phyloP scores from a whole-genome alignment of 2,329 filamentous ascomycete species.

The Nemania diffusa region DNA sequence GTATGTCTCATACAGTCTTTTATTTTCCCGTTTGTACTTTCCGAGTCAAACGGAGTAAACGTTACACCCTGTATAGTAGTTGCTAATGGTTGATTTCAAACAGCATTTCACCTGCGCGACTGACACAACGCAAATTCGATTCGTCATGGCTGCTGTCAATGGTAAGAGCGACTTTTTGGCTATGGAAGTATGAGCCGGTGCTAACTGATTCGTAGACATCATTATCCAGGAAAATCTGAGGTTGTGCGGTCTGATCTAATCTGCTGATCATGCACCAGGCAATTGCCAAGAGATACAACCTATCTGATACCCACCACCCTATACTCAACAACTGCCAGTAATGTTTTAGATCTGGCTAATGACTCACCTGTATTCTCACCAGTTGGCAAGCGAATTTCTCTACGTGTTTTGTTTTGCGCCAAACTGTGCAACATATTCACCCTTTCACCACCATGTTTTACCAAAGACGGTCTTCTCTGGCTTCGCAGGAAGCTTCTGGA shows the following conservation, averaged over 20 bases:
- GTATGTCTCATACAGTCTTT: slow-evolving; percentile 8
- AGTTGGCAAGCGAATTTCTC: slow-evolving; percentile 46
- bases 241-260: slow-evolving; percentile 94
- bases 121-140: slow-evolving; percentile 97
- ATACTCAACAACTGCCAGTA: slow-evolving; percentile 47
- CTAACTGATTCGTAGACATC: slow-evolving; percentile 78
- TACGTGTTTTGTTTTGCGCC: slow-evolving; percentile 47
- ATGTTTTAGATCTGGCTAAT: slow-evolving; percentile 50
- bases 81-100: slow-evolving; percentile 15
- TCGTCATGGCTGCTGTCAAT: slow-evolving; percentile 99
- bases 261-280: slow-evolving; percentile 8
- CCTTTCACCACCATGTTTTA: slow-evolving; percentile 41
- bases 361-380: slow-evolving; percentile 46
- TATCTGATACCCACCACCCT: slow-evolving; percentile 42
- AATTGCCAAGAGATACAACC: slow-evolving; percentile 26
- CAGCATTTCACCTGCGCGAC: slow-evolving; percentile 96
- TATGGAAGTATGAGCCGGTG: not conserved
- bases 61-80: not conserved
- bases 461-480: slow-evolving; percentile 38
- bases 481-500: slow-evolving; percentile 40
- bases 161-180: slow-evolving; percentile 65
- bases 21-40: not conserved
- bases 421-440: slow-evolving; percentile 40
- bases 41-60: not conserved
- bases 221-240: slow-evolving; percentile 99